phyloP scores from a whole-genome alignment of 2,329 filamentous ascomycete genomes.

The Pseudocercospora musae region DNA sequence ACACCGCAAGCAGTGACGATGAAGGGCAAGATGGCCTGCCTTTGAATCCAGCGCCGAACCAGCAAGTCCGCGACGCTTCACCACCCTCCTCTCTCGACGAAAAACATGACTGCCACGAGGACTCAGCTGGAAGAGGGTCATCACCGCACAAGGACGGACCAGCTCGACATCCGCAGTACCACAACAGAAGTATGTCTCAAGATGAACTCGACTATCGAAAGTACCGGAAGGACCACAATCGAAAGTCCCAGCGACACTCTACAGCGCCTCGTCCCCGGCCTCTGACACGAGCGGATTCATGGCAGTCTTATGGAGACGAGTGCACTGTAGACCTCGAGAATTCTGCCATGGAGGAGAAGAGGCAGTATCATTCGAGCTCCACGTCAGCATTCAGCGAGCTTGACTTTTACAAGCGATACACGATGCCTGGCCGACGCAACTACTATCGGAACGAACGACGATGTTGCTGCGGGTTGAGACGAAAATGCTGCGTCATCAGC shows the following conservation, averaged over 20 bases:
- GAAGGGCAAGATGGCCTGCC: neutral
- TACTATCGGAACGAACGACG: conserved; percentile 6
- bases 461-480: conserved; percentile 11
- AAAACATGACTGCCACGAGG: neutral
- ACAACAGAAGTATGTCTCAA: neutral
- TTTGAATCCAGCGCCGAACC: neutral
- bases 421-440: neutral
- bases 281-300: conserved; percentile 1
- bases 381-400: conserved; percentile 11
- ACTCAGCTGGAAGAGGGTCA: neutral
- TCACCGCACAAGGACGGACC: neutral
- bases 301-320: conserved; percentile 1
- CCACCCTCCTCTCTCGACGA: neutral
- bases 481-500: conserved; percentile 21
- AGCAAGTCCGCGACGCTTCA: neutral
- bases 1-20: neutral
- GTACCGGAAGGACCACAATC: neutral
- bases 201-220: neutral
- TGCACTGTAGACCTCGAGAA: conserved; percentile 10
- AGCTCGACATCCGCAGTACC: neutral
- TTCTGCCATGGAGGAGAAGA: conserved; percentile 7
- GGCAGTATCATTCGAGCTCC: conserved; percentile 4
- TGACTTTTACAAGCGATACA: conserved; percentile 10
- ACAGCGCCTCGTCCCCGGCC: neutral
- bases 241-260: neutral